Base-by-base conservation (phyloP, 495 filamentous ascomycete genomes). In the Recurvomyces mirabilis region DNA sequence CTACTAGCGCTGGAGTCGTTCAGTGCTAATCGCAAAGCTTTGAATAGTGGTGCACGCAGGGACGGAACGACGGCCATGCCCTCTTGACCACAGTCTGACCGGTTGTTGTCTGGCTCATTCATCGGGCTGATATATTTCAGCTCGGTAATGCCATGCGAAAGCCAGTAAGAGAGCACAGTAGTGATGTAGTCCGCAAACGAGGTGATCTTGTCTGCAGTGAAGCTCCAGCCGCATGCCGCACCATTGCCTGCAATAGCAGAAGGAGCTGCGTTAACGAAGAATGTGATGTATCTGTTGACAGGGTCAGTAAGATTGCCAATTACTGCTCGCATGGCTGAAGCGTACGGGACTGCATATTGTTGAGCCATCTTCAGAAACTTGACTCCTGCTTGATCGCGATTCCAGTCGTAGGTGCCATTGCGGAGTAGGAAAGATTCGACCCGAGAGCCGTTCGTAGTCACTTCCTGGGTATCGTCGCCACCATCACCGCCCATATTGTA, bases 401-500 rank as follows among this genome's bases (percentile, higher is more conserved):
- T 49, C 41, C 41, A 51, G 23, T 51, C 47, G 22, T 51, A 51
- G 13, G 47, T 51, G 5, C 47, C 47, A 20, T 51, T 46, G 21
- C 41, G 41, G 18, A 45, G 32, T 2, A 51, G 20, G 41, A 51
- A 46, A 0, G 41, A 46, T 23, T 51, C 47, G 24, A 51, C 47
- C 15, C 41, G 17, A 26, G 20, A 32, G 18, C 34, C 41, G 18
- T 21, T 22, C 2, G 31, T 39, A 13, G 41, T 45, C 4, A 51
- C 47, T 25, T 46, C 21, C 19, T 51, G 21, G 5, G 47, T 32
- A 23, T 51, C 47, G 21, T 51, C 24, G 3, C 47, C 47, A 20
- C 47, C 47, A 20, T 51, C 47, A 7, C 41, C 47, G n/a, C 47
- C 47, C 42, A 51, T 40, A 20, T 51, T 51, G 28, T 51, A 51